These are phyloP conservation scores for Aegilops sharonensis DNA, from an alignment of 176 grass and related monocot genomes.

Conservation along the genomic window DNA sequence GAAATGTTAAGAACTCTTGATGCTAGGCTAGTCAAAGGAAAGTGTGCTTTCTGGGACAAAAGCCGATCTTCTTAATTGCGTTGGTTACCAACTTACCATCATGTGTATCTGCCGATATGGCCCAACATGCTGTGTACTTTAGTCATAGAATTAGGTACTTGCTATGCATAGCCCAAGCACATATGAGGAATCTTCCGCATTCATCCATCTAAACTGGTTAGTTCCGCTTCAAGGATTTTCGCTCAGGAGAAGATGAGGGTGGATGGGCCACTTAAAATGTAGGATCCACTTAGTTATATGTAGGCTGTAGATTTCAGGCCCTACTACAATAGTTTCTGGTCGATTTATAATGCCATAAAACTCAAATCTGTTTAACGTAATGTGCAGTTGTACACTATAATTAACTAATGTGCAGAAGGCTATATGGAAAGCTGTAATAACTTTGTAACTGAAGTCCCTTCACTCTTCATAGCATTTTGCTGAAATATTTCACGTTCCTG, in stretches of 20 bases:
- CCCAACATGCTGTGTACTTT: not conserved
- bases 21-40: not conserved
- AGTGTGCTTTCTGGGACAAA: not conserved
- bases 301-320: not conserved
- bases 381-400: not conserved
- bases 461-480: not conserved
- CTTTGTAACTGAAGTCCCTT: not conserved
- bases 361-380: not conserved
- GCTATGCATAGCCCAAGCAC: not conserved
- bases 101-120: not conserved
- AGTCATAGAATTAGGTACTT: constrained; percentile 16
- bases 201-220: not conserved
- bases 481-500: not conserved
- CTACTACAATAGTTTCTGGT: not conserved
- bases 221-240: not conserved
- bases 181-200: not conserved
- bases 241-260: not conserved
- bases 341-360: not conserved
- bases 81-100: not conserved
- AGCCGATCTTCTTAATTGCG: not conserved
- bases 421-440: not conserved
- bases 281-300: not conserved
- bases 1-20: not conserved
- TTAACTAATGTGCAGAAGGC: not conserved
- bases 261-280: not conserved